A percentile compares a stretch with the other conserved stretches of the same genome.
phyloP scores from a whole-genome alignment of 768 basidiomycete species.

The Mycena haematopus region DNA sequence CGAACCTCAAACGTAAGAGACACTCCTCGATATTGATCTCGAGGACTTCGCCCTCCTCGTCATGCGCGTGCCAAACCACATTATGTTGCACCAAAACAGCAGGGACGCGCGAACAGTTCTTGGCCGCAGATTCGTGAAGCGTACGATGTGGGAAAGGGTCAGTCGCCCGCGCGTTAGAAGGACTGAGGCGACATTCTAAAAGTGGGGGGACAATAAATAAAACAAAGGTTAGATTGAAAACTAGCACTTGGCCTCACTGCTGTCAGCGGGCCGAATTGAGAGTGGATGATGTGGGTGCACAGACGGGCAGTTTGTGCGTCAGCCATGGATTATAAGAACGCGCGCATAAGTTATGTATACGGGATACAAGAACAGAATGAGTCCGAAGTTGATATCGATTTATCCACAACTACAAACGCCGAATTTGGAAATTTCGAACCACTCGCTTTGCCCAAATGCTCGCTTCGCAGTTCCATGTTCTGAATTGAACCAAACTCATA shows the following conservation, averaged over 20 bases:
- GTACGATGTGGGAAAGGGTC: constrained; percentile 69
- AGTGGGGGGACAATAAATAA: background rate
- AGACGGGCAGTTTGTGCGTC: constrained; percentile 56
- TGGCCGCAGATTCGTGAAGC: constrained; percentile 71
- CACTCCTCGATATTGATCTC: constrained; percentile 89
- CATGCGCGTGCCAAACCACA: constrained; percentile 83
- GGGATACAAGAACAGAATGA: background rate
- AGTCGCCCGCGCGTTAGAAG: constrained; percentile 86
- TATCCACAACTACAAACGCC: too few species aligned
- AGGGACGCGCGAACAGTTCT: constrained; percentile 73
- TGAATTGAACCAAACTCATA: too few species aligned
- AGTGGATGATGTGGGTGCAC: constrained; percentile 56
- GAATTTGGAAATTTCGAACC: too few species aligned
- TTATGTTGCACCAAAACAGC: constrained; percentile 88
- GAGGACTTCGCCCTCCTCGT: constrained; percentile 75
- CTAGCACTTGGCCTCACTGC: constrained; percentile 37
- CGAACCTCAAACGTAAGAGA: constrained; percentile 81
- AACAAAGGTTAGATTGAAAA: constrained; percentile 3
- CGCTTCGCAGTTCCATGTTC: too few species aligned
- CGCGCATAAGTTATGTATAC: constrained; percentile 22
- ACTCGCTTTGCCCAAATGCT: too few species aligned
- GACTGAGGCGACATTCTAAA: constrained; percentile 73
- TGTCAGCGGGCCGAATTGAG: constrained; percentile 60
- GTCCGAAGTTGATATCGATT: background rate
- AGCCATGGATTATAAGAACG: constrained; percentile 45